A percentile compares a stretch with the other conserved stretches of the same genome.
Evolutionary conservation across 2,329 filamentous ascomycete genomes (phyloP).

Genomic region (Camillea tinctor): DNA sequence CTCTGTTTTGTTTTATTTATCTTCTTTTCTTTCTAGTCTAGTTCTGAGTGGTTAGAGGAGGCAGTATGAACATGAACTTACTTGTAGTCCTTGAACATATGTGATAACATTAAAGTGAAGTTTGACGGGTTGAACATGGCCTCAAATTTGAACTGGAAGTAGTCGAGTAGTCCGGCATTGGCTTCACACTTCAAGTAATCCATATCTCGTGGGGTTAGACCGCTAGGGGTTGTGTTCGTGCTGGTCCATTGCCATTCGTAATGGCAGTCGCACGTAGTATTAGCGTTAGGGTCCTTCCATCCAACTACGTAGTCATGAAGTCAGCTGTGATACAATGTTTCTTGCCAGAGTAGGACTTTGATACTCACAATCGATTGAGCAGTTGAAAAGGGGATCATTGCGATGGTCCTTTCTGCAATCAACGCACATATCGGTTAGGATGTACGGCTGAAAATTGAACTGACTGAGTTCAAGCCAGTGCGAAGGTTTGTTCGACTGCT

Average conservation of each 20-base stretch:
- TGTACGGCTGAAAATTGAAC: slow-evolving; percentile 17
- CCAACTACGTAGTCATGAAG: slow-evolving; percentile 6
- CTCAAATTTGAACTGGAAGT: slow-evolving; percentile 21
- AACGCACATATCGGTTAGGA: slow-evolving; percentile 13
- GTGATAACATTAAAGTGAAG: slow-evolving; percentile 16
- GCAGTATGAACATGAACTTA: slow-evolving; percentile 2
- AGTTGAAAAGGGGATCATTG: slow-evolving; percentile 8
- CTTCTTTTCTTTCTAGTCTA: background rate
- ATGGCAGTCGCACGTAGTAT: slow-evolving; percentile 10
- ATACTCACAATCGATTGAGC: slow-evolving; percentile 15
- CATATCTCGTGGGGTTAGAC: slow-evolving; percentile 10
- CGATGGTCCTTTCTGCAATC: slow-evolving; percentile 10
- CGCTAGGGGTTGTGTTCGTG: background rate
- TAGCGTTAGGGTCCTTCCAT: slow-evolving; percentile 15
- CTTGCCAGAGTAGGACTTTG: background rate
- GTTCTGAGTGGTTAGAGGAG: background rate
- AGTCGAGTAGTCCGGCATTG: background rate
- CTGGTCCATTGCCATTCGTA: slow-evolving; percentile 17
- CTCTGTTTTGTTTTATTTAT: background rate
- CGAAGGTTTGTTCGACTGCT: background rate
- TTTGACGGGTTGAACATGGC: slow-evolving; percentile 10
- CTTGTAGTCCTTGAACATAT: slow-evolving; percentile 17
- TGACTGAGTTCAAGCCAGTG: slow-evolving; percentile 8
- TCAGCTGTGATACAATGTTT: background rate
- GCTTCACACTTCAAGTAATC: slow-evolving; percentile 10